Evolutionary conservation across 331 rosid genomes (phyloP).

Genomic region (Arachis monticola): DNA sequence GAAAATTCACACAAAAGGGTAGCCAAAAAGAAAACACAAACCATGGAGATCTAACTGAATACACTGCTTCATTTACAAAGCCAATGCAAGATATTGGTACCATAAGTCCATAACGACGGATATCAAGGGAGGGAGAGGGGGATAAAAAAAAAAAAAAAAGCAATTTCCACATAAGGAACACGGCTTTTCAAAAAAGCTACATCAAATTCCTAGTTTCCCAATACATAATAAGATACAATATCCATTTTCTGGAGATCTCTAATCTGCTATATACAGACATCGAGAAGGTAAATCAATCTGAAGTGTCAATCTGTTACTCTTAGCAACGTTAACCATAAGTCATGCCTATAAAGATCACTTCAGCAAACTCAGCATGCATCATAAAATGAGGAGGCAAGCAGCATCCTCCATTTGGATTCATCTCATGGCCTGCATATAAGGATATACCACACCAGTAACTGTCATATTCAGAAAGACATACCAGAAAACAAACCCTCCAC

Average conservation of each 20-base stretch:
- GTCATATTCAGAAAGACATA: not conserved
- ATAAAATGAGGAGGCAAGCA: slow-evolving; percentile 31
- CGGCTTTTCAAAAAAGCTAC: not conserved
- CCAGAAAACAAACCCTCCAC: not conserved
- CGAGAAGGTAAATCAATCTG: slow-evolving; percentile 23
- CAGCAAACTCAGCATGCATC: slow-evolving; percentile 18
- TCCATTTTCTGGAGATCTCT: slow-evolving; percentile 16
- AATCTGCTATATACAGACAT: slow-evolving; percentile 34
- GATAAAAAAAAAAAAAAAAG: too few species aligned
- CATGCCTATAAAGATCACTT: slow-evolving; percentile 39
- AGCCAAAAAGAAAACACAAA: not conserved
- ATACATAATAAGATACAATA: slow-evolving; percentile 26
- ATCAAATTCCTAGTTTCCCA: not conserved
- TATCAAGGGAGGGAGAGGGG: not conserved
- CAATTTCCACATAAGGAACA: not conserved
- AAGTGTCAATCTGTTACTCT: slow-evolving; percentile 38
- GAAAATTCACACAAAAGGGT: not conserved
- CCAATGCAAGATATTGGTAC: slow-evolving; percentile 18
- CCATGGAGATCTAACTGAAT: slow-evolving; percentile 2
- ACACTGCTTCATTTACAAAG: slow-evolving; percentile 18
- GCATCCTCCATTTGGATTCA: slow-evolving; percentile 43
- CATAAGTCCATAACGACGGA: not conserved
- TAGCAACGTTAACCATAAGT: slow-evolving; percentile 42
- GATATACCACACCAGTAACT: slow-evolving; percentile 31
- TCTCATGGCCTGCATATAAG: slow-evolving; percentile 54